These are phyloP conservation scores for Suillus weaverae DNA, from an alignment of 768 basidiomycete genomes.

Conservation along the genomic window DNA sequence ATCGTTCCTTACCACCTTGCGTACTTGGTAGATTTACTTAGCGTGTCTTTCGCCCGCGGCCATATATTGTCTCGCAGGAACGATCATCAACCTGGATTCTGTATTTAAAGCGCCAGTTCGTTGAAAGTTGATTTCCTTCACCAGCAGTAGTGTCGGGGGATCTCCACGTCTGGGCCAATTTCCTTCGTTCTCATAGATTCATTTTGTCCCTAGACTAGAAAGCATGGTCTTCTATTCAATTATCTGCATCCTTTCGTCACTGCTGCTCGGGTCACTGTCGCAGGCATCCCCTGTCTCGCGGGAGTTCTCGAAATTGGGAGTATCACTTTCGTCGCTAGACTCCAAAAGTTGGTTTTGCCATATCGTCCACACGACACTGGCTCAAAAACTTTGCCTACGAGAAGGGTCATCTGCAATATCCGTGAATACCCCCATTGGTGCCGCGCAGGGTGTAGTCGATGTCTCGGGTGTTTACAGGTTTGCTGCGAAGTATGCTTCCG, in stretches of 20 bases:
- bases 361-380: constrained; percentile 39
- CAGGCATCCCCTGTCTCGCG: constrained; percentile 32
- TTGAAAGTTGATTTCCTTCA: background rate
- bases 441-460: constrained; percentile 52
- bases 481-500: constrained; percentile 65
- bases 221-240: constrained; percentile 38
- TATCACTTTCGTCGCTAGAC: constrained; percentile 38
- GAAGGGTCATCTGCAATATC: constrained; percentile 24
- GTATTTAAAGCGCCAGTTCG: constrained; percentile 7
- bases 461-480: constrained; percentile 54
- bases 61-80: constrained; percentile 16
- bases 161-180: background rate
- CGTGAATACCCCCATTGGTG: constrained; percentile 53
- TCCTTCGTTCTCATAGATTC: background rate
- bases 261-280: constrained; percentile 30
- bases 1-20: constrained; percentile 12
- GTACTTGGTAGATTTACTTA: background rate
- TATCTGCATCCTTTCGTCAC: constrained; percentile 27
- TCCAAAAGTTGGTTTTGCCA: constrained; percentile 40
- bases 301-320: constrained; percentile 6
- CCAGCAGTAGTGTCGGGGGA: constrained; percentile 8
- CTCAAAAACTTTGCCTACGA: constrained; percentile 40
- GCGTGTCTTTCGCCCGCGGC: background rate
- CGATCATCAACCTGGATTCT: constrained; percentile 10
- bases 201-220: constrained; percentile 11